Evolutionary conservation across 2,329 filamentous ascomycete species (phyloP), one percentile per base, ranked within the genome.

Genomic region (Ophiosphaerella narmari): DNA sequence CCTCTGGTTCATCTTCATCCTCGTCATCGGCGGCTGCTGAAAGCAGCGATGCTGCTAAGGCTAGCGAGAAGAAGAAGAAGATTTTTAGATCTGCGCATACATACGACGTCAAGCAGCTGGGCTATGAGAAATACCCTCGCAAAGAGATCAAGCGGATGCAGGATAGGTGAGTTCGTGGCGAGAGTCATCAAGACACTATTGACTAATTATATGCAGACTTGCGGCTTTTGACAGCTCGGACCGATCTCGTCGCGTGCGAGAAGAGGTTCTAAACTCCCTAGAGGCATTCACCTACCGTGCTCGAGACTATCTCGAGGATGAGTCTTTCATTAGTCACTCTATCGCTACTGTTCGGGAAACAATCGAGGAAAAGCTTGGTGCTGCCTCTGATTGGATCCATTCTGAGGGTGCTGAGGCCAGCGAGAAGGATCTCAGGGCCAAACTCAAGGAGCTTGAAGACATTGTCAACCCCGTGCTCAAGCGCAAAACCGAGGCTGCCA

Each of bases 241-340:
- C 74, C 84, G 83, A 60, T 85, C 88, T 24, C 88, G 92, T 43
- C 76, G 86, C 32, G 79, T 86, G 50, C 86, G 92, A 29, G 92
- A 97, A 70, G 93, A 97, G 71, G 85, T 90, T 1, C 79, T 97
- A 49, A 99, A 97, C 75, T 88, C 89, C 58, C 84, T 99, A n/a
- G 94, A 99, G 74, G 87, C 83, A 11, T 97, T 89, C 74, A 96
- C 93, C 12, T 99, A 99, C 80, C 88, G 86, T 66, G 84, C 89
- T 24, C 87, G 91, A 23, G 91, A 97, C 71, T 81, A 96, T 38
- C 80, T 97, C 2, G 87, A 90, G 36, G 87, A 88, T 52, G 86
- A 90, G 40, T 80, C 81, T 1, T 97, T 97, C 70, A 78, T 88
- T 44, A 80, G 81, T 11, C 84, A 82, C 3, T 89, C 91, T 29